Evolutionary conservation across 2,329 filamentous ascomycete species (phyloP), one percentile per base, ranked within the genome.

Genomic region (Monilinia vaccinii-corymbosi): DNA sequence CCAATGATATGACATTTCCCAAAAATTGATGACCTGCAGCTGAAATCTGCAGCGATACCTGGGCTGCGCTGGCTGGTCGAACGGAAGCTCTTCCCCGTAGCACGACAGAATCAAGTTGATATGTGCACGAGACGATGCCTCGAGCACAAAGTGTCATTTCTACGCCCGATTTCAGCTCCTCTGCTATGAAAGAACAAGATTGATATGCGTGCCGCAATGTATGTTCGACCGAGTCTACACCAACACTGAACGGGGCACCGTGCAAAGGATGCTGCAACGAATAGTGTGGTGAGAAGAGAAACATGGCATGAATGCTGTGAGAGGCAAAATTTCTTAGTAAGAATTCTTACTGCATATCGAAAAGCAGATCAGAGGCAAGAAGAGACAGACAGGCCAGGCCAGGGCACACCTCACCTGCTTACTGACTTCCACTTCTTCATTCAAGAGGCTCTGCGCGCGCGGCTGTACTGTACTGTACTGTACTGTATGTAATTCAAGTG

Each of bases 21-120:
- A 56, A 49, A 56, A 49, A 28, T 60, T 56, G 51, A 60, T 56
- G 50, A 44, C 51, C 58, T 60, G 58, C 58, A 60, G 50, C 58
- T 48, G 50, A 49, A 60, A 56, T 60, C 44, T 56, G 51, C 58
- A 60, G 56, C 45, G 11, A 56, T 31, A 34, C 50, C 51, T 32
- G 34, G 51, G 44, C 58, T 40, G 36, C 11, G 52, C 14, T 48
- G 48, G 40, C 40, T 59, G 46, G 48, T 32, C 14, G 36, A 36
- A 44, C 51, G 58, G 58, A 60, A 60, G 51, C 50, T 49, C n/a
- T 60, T 60, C 51, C 58, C 58, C 58, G 58, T 60, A 48, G 50
- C 50, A 59, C 57, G 23, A 55, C 57, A 59, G 48, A 59, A 59
- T 45, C 48, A 53, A 59, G 40, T 59, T 59, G 56, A 55, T 23